Base-by-base conservation (phyloP, 73 alveolate species). In the Symbiodinium natans region DNA sequence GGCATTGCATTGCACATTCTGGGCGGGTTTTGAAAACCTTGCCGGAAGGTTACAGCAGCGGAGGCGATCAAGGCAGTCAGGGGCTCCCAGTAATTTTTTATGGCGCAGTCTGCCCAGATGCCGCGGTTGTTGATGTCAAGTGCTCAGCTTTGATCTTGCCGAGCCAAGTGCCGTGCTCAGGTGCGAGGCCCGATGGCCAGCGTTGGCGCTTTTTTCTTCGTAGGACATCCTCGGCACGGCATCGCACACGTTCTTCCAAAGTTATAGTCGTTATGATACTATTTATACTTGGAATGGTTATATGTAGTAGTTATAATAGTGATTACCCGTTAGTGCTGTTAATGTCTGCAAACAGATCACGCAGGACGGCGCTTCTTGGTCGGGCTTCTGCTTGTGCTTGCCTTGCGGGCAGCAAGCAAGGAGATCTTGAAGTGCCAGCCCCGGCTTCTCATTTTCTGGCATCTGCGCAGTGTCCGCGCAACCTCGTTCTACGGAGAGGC, bases 131-230 rank as follows among this genome's bases (percentile, higher is more conserved):
- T n/a, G n/a, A n/a, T n/a, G n/a, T n/a, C n/a, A n/a, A n/a, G n/a
- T n/a, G n/a, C n/a, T n/a, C n/a, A n/a, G n/a, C n/a, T n/a, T n/a
- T n/a, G n/a, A n/a, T n/a, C n/a, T n/a, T n/a, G n/a, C n/a, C n/a
- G n/a, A n/a, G n/a, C n/a, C 33, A 7, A 5, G 82, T 29, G 82
- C 46, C 13, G 21, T 13, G 39, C 36, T 17, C 43, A 88, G 95
- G 95, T 23, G 1, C 95, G 95, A 2, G 95, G 95, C 43, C 85
- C 75, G 21, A 38, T 88, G 73, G 86, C 95, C n/a, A 88, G 95
- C 86, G 40, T 39, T 25, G 43, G 95, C 23, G 56, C 59, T 54
- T 21, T 88, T 33, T 13, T 88, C 33, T 88, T 88, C 71, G 95
- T 23, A 88, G 95, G 95, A 39, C 63, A 9, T 25, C 41, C 41